Evolutionary conservation across 371 early-diverging fungal genomes (phyloP), one percentile per base, ranked within the genome.

Genomic region (Fennellomyces sp.): DNA sequence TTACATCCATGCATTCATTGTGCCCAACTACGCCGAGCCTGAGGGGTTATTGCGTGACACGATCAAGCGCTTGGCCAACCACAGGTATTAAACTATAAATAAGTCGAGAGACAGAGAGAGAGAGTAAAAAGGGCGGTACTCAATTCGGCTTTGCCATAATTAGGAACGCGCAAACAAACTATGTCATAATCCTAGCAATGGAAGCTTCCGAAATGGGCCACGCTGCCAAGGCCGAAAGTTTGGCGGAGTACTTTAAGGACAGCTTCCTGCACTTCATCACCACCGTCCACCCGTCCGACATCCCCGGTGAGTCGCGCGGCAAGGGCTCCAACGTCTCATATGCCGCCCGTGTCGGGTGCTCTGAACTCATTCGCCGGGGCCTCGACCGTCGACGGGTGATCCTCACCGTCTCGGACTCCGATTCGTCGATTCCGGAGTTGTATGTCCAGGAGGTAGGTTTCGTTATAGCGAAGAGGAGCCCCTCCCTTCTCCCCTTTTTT

Each of bases 221-320:
- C 61, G 78, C 68, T 52, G 67, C 69, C 48, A 92, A 91, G 70
- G 91, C 88, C n/a, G 71, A 72, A 30, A 63, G 68, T n/a, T 65
- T 92, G 15, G 60, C 79, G 50, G 63, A 66, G n/a, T 66, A 61
- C 42, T 91, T 87, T 71, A 70, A 71, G 23, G 78, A 81, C 38
- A 36, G 69, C 29, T 80, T 80, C 54, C 48, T 64, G 21, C 70
- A 73, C 17, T 80, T 80, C 47, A 79, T 84, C 33, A 78, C 81
- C 51, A 89, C 91, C 27, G 80, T 88, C 12, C 93, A 92, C 69
- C 91, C 91, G n/a, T 56, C 68, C n/a, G 81, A 83, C 60, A 64
- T 84, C n/a, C 85, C 85, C 3, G 90, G 89, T 33, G 91, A 92
- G 68, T 84, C 85, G 52, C 83, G 91, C 28, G 93, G 93, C 31